Evolutionary conservation across 305 asterid genomes (phyloP).

Genomic region (Fraxinus paxiana): DNA sequence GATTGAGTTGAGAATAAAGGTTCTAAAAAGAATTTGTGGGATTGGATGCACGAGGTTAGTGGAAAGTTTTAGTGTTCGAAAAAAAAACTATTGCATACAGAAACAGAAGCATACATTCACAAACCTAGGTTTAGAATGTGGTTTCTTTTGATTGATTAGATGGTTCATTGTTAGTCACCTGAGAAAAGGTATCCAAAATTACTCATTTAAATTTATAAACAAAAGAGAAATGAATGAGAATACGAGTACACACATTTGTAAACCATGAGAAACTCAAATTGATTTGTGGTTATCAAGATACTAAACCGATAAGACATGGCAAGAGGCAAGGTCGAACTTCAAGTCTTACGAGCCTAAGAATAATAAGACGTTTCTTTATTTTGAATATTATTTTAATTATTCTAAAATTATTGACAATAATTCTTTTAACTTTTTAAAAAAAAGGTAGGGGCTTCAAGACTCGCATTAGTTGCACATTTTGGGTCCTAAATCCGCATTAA

Average conservation of each 20-base stretch:
- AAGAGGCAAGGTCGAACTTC: not conserved
- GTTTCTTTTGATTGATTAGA: slow-evolving; percentile 26
- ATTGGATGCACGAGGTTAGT: slow-evolving; percentile 11
- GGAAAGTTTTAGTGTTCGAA: not conserved
- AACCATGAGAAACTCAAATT: too few relatives aligned
- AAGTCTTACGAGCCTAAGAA: not conserved
- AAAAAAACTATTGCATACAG: slow-evolving; percentile 15
- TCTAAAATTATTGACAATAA: not conserved
- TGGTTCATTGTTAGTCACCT: slow-evolving; percentile 22
- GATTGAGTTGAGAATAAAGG: slow-evolving; percentile 21
- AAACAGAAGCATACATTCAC: not conserved
- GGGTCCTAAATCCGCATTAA: not conserved
- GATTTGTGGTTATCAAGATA: too few relatives aligned
- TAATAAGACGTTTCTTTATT: not conserved
- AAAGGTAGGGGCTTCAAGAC: not conserved
- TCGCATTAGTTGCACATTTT: not conserved
- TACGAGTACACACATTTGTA: not conserved
- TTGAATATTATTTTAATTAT: too few relatives aligned
- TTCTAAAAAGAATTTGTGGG: slow-evolving; percentile 1
- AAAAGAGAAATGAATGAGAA: not conserved
- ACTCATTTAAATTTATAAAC: not conserved
- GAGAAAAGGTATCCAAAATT: not conserved
- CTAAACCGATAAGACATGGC: not conserved
- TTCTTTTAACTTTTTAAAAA: not conserved
- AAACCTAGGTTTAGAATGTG: slow-evolving; percentile 3